Base-by-base conservation (phyloP, 139 green algal genomes). In the Desmodesmus armatus region DNA sequence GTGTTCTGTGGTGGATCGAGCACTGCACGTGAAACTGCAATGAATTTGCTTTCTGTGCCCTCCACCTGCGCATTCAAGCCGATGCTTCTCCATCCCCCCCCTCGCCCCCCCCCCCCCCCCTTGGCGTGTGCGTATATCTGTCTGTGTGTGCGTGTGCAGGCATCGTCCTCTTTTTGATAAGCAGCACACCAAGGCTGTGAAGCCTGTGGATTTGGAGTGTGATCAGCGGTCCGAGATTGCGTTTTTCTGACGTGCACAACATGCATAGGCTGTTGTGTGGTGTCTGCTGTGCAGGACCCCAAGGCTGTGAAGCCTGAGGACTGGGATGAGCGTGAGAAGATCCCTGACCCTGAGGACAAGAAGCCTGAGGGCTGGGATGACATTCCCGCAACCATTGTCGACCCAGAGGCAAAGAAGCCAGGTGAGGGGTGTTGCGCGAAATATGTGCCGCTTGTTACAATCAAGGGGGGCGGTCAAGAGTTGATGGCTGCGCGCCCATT, bases 131-230 rank as follows among this genome's bases (percentile, higher is more conserved):
- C 51, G 51, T 17, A 62, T 62, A 13, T 62, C 17, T 67, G 21
- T 23, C 31, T 31, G 58, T 23, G 15, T 17, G 13, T 17, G 51
- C 51, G 51, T 62, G 51, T 17, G 51, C 51, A 17, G 15, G 17
- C n/a, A n/a, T n/a, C n/a, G n/a, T n/a, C n/a, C n/a, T n/a, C n/a
- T 71, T 29, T 82, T 43, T 83, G 33, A 15, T 60, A 3, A n/a
- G 43, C 35, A 95, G 89, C 95, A 98, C 88, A 93, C 95, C 51
- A 90, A 94, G 55, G 95, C 94, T 33, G 94, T 89, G 79, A 98
- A 97, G 92, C 95, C 95, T 9, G 93, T 96, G 87, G 95, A 98
- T 85, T 98, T 95, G 95, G 95, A 98, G n/a, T n/a, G n/a, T n/a
- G n/a, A n/a, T n/a, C n/a, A n/a, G n/a, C n/a, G n/a, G n/a, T n/a